These are phyloP conservation scores for Austroboletus rostrupii DNA, from an alignment of 1,284 basidiomycete genomes.

Conservation along the genomic window DNA sequence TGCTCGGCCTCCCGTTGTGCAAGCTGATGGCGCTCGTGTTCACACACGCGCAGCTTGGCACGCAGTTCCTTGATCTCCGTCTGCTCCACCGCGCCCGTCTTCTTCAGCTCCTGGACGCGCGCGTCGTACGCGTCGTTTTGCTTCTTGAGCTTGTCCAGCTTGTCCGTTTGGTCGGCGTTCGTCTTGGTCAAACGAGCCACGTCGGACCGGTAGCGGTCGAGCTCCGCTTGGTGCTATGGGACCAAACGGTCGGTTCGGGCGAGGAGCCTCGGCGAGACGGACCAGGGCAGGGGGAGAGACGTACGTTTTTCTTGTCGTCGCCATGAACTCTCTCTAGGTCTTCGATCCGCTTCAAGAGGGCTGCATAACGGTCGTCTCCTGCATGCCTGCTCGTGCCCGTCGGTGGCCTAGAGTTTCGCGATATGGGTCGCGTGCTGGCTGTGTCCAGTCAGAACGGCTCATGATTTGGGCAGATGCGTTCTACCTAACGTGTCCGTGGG, in stretches of 20 bases:
- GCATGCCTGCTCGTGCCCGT: slow-evolving; percentile 6
- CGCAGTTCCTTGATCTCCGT: slow-evolving; percentile 60
- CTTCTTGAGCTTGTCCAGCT: slow-evolving; percentile 59
- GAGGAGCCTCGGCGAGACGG: not conserved
- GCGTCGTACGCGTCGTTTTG: slow-evolving; percentile 52
- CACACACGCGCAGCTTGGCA: slow-evolving; percentile 53
- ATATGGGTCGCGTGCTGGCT: slow-evolving; percentile 27
- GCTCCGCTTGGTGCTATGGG: slow-evolving; percentile 53
- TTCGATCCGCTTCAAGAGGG: slow-evolving; percentile 61
- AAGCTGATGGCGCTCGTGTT: slow-evolving; percentile 54
- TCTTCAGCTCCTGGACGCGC: slow-evolving; percentile 58
- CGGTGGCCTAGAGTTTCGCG: slow-evolving; percentile 11
- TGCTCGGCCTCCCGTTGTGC: slow-evolving; percentile 49
- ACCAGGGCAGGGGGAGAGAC: too few species aligned
- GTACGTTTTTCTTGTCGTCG: slow-evolving; percentile 63
- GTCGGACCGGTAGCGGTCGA: slow-evolving; percentile 57
- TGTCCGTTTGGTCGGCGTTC: slow-evolving; percentile 50
- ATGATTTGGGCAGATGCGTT: not conserved
- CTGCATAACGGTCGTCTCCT: slow-evolving; percentile 44
- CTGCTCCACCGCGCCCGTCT: slow-evolving; percentile 45
- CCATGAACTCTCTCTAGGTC: slow-evolving; percentile 61
- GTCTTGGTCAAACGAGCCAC: slow-evolving; percentile 46
- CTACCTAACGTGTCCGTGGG: slow-evolving; percentile 40
- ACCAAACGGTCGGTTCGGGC: not conserved
- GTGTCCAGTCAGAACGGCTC: slow-evolving; percentile 11